Base-by-base conservation (phyloP, 257 asterid genomes). In the Petrea volubilis region DNA sequence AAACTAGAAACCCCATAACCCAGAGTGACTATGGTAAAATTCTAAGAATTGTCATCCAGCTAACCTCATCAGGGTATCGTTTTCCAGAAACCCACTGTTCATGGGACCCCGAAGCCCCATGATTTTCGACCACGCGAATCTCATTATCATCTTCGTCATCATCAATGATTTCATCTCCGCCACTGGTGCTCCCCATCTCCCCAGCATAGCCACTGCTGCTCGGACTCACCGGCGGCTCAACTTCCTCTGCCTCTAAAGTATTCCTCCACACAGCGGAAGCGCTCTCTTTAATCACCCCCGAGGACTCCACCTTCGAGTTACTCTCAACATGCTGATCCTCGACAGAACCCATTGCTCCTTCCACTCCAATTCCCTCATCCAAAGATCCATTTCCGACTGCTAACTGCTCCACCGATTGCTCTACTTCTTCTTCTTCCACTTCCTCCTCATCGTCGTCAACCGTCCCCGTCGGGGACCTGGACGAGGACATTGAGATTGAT, bases 121-220 rank as follows among this genome's bases (percentile, higher is more conserved):
- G 80, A 52, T 68, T 78, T 44, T 70, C 80, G 44, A 77, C 91
- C 83, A 74, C 88, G 15, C 66, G 77, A 75, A 85, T 88, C 77
- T 78, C 86, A 52, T 70, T 77, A 8, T 27, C 62, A 31, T 74
- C 75, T 52, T 80, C 86, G 72, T 77, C 86, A 10, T 80, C 90
- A 43, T 85, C 87, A 73, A 82, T 86, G 25, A 83, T 86, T 61
- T 85, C 90, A 74, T 80, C 88, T 21, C 80, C 80, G 51, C 85
- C 90, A 62, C 93, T 92, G 74, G 92, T 90, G 82, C 98, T 95
- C 60, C 99, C 99, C 81, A 82, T 85, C 84, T 86, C 99, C 25
- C 91, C 99, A 2, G 96, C 98, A 72, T 95, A 95, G 13, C 97
- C 99, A 65, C 98, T 92, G 78, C 99, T 95, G 71, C 96, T 87